These are phyloP conservation scores for Podila horticola DNA, from an alignment of 192 early-diverging fungal genomes.

Conservation along the genomic window DNA sequence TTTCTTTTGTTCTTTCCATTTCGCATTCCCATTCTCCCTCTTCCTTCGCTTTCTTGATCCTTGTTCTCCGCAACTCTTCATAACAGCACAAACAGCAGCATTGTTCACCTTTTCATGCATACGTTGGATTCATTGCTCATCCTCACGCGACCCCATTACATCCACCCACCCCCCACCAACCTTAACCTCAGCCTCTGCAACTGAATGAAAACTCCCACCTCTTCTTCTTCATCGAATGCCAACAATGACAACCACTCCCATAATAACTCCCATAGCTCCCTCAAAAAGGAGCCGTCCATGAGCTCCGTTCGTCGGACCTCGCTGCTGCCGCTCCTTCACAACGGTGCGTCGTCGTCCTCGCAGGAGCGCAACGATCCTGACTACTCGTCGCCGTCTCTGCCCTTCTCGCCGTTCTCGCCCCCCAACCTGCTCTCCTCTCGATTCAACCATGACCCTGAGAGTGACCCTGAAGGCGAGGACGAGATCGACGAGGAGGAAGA, in stretches of 20 bases:
- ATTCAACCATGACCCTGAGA: conserved; percentile 38
- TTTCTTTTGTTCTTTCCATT: neutral
- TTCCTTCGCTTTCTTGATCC: neutral
- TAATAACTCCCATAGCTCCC: neutral
- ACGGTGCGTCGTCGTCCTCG: neutral
- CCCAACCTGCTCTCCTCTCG: conserved; percentile 23
- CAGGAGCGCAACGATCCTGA: conserved; percentile 2
- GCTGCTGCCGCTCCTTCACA: neutral
- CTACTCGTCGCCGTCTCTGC: conserved; percentile 7
- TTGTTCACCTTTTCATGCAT: neutral
- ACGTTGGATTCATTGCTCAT: neutral
- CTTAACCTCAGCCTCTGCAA: neutral
- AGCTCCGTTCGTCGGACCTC: neutral
- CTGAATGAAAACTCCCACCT: conserved; percentile 33
- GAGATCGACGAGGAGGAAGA: conserved; percentile 24
- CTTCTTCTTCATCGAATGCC: conserved; percentile 12
- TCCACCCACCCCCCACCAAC: neutral
- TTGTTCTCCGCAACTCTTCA: neutral
- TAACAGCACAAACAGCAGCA: neutral
- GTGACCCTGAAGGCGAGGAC: conserved; percentile 4
- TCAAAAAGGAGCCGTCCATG: conserved; percentile 1
- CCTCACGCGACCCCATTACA: neutral
- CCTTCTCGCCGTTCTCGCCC: conserved; percentile 6
- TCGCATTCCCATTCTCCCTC: neutral
- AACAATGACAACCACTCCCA: conserved; percentile 5